These are phyloP conservation scores for Prunus yedoensis DNA, from an alignment of 331 rosid genomes.

Conservation along the genomic window DNA sequence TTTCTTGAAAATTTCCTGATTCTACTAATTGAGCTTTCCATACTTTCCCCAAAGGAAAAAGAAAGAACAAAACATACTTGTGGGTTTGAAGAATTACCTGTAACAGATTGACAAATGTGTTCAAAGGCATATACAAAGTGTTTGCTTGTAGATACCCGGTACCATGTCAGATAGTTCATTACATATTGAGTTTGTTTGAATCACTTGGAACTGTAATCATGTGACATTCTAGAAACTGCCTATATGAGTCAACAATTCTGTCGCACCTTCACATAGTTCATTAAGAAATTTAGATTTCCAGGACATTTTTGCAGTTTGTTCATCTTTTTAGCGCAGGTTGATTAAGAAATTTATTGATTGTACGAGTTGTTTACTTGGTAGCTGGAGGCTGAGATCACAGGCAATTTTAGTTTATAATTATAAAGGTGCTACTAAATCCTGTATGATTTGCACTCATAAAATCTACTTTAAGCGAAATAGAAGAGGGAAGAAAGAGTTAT, in stretches of 20 bases:
- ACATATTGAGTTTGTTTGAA: neutral
- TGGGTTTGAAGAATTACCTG: neutral
- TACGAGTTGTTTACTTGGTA: too few relatives aligned
- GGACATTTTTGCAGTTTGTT: neutral
- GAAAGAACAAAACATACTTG: neutral
- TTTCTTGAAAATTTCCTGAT: neutral
- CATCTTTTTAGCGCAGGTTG: neutral
- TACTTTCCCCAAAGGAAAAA: neutral
- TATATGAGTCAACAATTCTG: neutral
- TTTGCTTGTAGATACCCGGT: neutral
- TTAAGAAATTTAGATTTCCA: neutral
- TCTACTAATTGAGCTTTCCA: neutral
- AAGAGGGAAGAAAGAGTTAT: neutral
- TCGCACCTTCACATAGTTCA: neutral
- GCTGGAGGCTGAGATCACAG: too few relatives aligned
- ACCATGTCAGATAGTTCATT: neutral
- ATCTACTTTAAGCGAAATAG: neutral
- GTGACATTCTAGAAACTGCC: neutral
- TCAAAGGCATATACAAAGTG: neutral
- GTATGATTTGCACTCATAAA: neutral
- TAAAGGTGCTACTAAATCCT: neutral
- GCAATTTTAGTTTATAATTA: neutral
- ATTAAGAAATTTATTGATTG: neutral
- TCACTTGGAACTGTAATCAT: neutral
- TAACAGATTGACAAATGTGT: neutral